These are phyloP conservation scores for Penicillium psychrofluorescens DNA, from an alignment of 495 filamentous ascomycete genomes.

Conservation along the genomic window DNA sequence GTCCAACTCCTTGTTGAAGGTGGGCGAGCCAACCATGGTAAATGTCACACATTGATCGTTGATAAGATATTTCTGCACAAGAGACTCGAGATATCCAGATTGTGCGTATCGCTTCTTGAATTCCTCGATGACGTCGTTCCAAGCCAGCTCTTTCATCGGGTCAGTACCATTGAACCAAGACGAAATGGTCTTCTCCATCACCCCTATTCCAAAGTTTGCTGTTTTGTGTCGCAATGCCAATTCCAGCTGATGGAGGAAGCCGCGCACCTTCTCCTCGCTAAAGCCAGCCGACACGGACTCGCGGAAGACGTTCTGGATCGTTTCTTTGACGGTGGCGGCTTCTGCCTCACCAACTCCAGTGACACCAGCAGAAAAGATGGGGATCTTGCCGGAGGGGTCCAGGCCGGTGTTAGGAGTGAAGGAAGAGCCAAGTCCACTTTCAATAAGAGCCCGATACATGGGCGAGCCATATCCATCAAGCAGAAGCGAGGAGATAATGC, in stretches of 20 bases:
- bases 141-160: constrained; percentile 82
- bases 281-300: constrained; percentile 68
- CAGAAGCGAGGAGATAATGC: constrained; percentile 72
- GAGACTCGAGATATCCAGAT: constrained; percentile 70
- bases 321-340: constrained; percentile 66
- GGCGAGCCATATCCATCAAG: constrained; percentile 94
- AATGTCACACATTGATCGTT: constrained; percentile 84
- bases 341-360: constrained; percentile 76
- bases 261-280: constrained; percentile 81
- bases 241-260: constrained; percentile 88
- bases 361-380: constrained; percentile 84
- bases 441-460: constrained; percentile 83
- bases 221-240: constrained; percentile 89
- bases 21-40: constrained; percentile 82
- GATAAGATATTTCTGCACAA: constrained; percentile 84
- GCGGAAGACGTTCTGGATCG: constrained; percentile 59
- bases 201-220: constrained; percentile 82
- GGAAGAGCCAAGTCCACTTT: constrained; percentile 82
- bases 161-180: constrained; percentile 94
- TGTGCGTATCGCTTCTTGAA: constrained; percentile 68
- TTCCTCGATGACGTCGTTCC: constrained; percentile 75
- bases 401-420: constrained; percentile 93
- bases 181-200: constrained; percentile 80
- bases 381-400: constrained; percentile 65
- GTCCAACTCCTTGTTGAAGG: constrained; percentile 63